Base-by-base conservation (phyloP, 306 rosid genomes). In the Trifolium fragiferum region DNA sequence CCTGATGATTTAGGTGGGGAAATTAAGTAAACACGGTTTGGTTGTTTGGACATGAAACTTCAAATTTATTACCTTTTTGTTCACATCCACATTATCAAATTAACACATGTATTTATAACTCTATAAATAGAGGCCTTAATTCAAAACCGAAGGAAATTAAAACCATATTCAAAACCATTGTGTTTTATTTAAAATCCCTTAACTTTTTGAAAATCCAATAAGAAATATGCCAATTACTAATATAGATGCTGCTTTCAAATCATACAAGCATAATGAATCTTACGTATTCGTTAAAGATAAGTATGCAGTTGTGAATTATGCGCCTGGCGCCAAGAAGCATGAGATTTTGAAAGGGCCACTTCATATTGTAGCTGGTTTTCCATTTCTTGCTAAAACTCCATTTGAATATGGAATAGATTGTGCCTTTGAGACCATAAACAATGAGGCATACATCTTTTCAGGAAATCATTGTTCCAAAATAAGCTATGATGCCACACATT, bases 221-320 rank as follows among this genome's bases (percentile, higher is more conserved):
- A 19, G 10, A 19, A 19, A 18, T 4, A 53, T 53, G 59, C 10
- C 59, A 53, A 19, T 9, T 18, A 3, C 15, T 53, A 13, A 4
- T 19, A 3, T 53, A 19, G 27, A 8, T 53, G 30, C 59, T 7
- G 30, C 59, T 7, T 53, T 53, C 8, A 23, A 23, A 19, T 53
- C 59, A 53, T 53, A 10, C 23, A 53, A 11, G 4, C 25, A 19
- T 2, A 18, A 53, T 19, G 59, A 53, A 8, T 53, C 13, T 53
- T 53, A 53, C 6, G 11, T 53, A 0, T 19, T 53, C 27, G 27
- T 19, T 10, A n/a, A n/a, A n/a, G n/a, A n/a, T n/a, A n/a, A n/a
- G n/a, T n/a, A n/a, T n/a, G n/a, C n/a, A n/a, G n/a, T 53, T 53
- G 7, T 53, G 59, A 53, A 53, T 19, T 53, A 53, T 53, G 59